These are phyloP conservation scores for Hapsidospora chrysogenum DNA, from an alignment of 495 filamentous ascomycete species.

Conservation along the genomic window DNA sequence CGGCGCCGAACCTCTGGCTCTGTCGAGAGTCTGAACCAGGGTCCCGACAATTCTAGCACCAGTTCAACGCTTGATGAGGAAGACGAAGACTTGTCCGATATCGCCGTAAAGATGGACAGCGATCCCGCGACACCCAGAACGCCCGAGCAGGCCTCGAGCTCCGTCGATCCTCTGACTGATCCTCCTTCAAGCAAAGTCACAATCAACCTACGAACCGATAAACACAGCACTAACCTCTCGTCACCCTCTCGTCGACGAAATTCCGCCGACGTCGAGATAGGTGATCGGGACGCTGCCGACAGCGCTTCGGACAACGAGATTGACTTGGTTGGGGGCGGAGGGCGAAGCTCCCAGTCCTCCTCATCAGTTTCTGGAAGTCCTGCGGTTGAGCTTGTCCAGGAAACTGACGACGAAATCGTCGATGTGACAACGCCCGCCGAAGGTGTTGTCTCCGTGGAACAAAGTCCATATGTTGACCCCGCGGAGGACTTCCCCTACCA, in stretches of 20 bases:
- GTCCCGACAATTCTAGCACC: too few relatives aligned
- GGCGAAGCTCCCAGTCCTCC: conserved; percentile 18
- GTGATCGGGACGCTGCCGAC: conserved; percentile 19
- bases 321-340: conserved; percentile 7
- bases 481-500: conserved; percentile 23
- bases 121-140: conserved; percentile 21
- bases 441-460: conserved; percentile 9
- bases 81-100: conserved; percentile 9
- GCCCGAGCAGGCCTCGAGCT: conserved; percentile 13
- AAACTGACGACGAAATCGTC: conserved; percentile 10
- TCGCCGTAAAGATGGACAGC: conserved; percentile 23
- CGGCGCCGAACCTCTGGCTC: conserved; percentile 28
- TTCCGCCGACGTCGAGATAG: conserved; percentile 16
- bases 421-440: conserved; percentile 9
- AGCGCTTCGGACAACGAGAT: too few relatives aligned
- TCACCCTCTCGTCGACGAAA: conserved; percentile 8
- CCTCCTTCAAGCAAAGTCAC: conserved; percentile 32
- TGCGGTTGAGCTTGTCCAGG: conserved; percentile 12
- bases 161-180: conserved; percentile 12
- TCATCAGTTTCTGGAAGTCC: conserved; percentile 21
- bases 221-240: conserved; percentile 25
- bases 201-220: conserved; percentile 32
- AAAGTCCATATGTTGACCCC: conserved; percentile 10
- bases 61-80: not conserved
- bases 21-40: too few relatives aligned